These are phyloP conservation scores for Cynanchum wilfordii DNA, from an alignment of 257 asterid genomes.

Conservation along the genomic window DNA sequence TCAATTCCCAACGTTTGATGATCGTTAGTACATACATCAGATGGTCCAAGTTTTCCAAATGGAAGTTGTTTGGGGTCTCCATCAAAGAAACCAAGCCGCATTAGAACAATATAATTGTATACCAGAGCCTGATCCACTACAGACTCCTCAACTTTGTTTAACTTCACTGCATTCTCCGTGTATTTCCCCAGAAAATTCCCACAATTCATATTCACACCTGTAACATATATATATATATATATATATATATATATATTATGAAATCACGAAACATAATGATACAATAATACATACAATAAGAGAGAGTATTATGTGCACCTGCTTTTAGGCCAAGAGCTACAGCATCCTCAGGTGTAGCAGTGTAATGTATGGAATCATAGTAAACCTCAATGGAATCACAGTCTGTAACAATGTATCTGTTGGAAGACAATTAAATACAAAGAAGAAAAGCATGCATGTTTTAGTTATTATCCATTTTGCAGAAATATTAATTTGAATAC, in stretches of 20 bases:
- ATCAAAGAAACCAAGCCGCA: constrained; percentile 33
- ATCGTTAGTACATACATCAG: constrained; percentile 23
- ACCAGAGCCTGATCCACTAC: constrained; percentile 19
- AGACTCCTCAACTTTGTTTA: constrained; percentile 19
- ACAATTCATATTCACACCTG: constrained; percentile 34
- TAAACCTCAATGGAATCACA: constrained; percentile 43
- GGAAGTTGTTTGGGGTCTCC: constrained; percentile 26
- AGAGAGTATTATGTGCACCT: constrained; percentile 8
- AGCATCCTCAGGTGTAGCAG: constrained; percentile 28
- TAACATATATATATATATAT: too few relatives aligned
- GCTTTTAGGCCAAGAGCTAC: constrained; percentile 29
- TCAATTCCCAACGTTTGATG: constrained; percentile 26
- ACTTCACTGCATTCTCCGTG: constrained; percentile 24
- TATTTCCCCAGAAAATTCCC: constrained; percentile 21
- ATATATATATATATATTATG: too few relatives aligned
- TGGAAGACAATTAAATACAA: neutral
- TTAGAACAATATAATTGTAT: constrained; percentile 23
- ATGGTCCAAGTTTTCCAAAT: constrained; percentile 26
- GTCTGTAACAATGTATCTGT: constrained; percentile 39
- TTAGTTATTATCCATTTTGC: neutral
- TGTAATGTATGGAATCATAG: constrained; percentile 14
- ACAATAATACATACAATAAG: too few relatives aligned
- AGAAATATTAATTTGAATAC: neutral
- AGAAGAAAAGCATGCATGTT: neutral
- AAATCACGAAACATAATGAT: too few relatives aligned